Conservation (phyloP, 768 basidiomycete genomes). For the Auriscalpium orientale region DNA sequence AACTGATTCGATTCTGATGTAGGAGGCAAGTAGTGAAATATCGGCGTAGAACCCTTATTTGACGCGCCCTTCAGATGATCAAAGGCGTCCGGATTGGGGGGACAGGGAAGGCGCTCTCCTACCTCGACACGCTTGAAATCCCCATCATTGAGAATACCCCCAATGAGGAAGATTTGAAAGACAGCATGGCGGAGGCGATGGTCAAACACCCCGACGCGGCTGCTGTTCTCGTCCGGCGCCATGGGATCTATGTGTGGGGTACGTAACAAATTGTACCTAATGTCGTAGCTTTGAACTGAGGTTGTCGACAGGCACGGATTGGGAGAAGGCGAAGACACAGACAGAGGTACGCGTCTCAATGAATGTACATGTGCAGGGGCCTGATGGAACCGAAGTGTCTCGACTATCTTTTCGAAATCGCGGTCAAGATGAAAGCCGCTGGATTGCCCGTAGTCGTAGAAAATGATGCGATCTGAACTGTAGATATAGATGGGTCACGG, state of each 20-base stretch:
- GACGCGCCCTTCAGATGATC: constrained; percentile 58
- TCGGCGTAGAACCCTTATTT: neutral
- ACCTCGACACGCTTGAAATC: constrained; percentile 77
- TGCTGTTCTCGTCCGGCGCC: constrained; percentile 68
- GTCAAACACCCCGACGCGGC: constrained; percentile 69
- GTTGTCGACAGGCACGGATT: constrained; percentile 43
- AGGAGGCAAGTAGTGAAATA: neutral
- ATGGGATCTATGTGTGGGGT: constrained; percentile 40
- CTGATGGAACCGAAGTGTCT: constrained; percentile 47
- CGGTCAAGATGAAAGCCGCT: constrained; percentile 71
- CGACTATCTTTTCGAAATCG: constrained; percentile 87
- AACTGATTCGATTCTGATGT: neutral
- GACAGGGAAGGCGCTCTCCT: constrained; percentile 67
- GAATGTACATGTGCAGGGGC: neutral
- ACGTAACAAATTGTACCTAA: neutral
- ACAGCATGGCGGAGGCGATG: constrained; percentile 87
- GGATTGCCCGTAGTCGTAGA: constrained; percentile 43
- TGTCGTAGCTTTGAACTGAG: too few relatives aligned
- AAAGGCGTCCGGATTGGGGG: constrained; percentile 80
- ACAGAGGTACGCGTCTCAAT: constrained; percentile 45
- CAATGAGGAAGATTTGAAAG: constrained; percentile 81
- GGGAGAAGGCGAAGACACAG: constrained; percentile 88
- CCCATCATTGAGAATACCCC: constrained; percentile 93
- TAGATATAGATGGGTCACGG: neutral
- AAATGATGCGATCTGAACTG: neutral